Conservation (phyloP, 2,329 filamentous ascomycete species). For the Chalaropsis ovoidea region DNA sequence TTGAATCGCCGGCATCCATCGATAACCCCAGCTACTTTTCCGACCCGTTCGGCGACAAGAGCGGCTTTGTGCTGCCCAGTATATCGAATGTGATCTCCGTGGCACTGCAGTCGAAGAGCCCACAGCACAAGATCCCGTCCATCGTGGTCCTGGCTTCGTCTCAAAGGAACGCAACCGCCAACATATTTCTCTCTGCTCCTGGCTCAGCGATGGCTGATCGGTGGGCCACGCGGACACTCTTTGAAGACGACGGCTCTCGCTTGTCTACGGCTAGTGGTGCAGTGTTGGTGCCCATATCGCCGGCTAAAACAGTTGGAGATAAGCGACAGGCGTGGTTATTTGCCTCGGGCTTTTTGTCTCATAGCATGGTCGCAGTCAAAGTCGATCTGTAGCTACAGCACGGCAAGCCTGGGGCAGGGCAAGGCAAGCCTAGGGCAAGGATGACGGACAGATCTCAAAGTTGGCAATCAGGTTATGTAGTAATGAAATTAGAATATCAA, state of each 20-base stretch:
- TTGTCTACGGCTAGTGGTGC: constrained; percentile 43
- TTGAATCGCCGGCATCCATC: constrained; percentile 31
- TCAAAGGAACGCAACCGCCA: constrained; percentile 22
- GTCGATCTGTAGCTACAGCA: constrained; percentile 36
- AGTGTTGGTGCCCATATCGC: constrained; percentile 45
- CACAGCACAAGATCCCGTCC: constrained; percentile 26
- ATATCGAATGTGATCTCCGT: constrained; percentile 37
- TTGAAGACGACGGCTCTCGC: constrained; percentile 46
- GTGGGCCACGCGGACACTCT: constrained; percentile 42
- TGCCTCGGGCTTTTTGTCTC: constrained; percentile 45
- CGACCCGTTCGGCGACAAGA: constrained; percentile 45
- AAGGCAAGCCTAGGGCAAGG: neutral
- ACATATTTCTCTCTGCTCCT: neutral
- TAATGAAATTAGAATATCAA: neutral
- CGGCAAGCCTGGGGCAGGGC: neutral
- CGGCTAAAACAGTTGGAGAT: constrained; percentile 33
- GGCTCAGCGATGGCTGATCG: neutral
- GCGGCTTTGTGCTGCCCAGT: constrained; percentile 45
- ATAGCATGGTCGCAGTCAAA: constrained; percentile 42
- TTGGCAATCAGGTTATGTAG: too few relatives aligned
- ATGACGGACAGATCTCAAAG: too few relatives aligned
- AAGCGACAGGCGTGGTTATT: constrained; percentile 47
- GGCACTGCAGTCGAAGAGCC: constrained; percentile 29
- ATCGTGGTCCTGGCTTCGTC: constrained; percentile 24
- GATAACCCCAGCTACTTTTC: constrained; percentile 52